Conservation (phyloP, 2,329 filamentous ascomycete species). For the Corniculantispora saksenae region DNA sequence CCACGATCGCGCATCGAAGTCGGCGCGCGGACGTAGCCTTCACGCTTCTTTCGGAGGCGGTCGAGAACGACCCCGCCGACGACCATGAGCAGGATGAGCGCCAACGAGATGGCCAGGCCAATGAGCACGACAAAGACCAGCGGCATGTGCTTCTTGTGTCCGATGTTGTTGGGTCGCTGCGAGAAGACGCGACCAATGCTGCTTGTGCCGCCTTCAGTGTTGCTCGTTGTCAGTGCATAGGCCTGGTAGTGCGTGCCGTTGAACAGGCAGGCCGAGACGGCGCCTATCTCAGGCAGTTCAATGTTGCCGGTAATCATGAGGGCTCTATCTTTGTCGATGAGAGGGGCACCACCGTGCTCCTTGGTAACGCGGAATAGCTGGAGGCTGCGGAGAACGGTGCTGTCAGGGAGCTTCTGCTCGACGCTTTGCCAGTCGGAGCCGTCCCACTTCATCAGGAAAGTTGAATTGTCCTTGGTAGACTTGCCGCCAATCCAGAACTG, state of each 20-base stretch:
- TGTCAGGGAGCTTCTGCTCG: constrained; percentile 61
- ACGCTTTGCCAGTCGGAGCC: constrained; percentile 69
- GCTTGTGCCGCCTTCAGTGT: constrained; percentile 64
- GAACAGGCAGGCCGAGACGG: constrained; percentile 82
- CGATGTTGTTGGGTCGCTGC: constrained; percentile 75
- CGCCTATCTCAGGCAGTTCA: constrained; percentile 72
- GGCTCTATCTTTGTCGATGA: constrained; percentile 67
- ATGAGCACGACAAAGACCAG: constrained; percentile 80
- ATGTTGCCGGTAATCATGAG: constrained; percentile 86
- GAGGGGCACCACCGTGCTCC: constrained; percentile 62
- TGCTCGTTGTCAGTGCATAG: constrained; percentile 75
- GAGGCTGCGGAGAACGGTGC: constrained; percentile 73
- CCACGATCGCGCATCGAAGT: constrained; percentile 64
- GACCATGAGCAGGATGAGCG: constrained; percentile 75
- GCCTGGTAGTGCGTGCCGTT: constrained; percentile 79
- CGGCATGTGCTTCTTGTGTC: constrained; percentile 57
- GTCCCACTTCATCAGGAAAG: constrained; percentile 82
- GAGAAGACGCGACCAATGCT: constrained; percentile 83
- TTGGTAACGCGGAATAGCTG: constrained; percentile 76
- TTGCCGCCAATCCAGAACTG: constrained; percentile 83
- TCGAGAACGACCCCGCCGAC: constrained; percentile 74
- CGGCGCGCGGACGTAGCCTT: constrained; percentile 79
- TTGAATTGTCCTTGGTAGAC: constrained; percentile 60
- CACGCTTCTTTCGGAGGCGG: constrained; percentile 71
- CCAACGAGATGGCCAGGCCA: constrained; percentile 75